Evolutionary conservation across 2,329 filamentous ascomycete species (phyloP).

Genomic region (Penicillium olsonii): DNA sequence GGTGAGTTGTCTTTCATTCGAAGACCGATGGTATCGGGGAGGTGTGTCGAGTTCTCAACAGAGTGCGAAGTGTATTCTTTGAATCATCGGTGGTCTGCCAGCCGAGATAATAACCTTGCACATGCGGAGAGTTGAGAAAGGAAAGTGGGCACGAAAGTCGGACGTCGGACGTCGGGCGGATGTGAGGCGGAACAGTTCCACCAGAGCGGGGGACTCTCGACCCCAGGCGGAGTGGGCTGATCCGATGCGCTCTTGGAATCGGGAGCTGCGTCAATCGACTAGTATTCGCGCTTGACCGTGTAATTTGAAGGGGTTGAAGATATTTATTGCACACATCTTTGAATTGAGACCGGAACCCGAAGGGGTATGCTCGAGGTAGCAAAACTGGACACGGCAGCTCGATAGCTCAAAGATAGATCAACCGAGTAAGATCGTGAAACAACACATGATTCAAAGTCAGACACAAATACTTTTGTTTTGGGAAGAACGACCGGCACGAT

Average conservation of each 20-base stretch:
- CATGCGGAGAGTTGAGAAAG: no score
- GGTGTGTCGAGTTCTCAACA: background rate
- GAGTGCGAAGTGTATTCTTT: background rate
- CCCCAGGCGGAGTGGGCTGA: background rate
- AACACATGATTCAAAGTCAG: background rate
- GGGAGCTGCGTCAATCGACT: background rate
- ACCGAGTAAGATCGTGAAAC: background rate
- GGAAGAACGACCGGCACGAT: background rate
- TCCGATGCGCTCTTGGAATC: background rate
- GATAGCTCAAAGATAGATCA: background rate
- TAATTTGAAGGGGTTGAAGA: no score
- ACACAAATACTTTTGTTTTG: background rate
- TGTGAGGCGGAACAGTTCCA: constrained; percentile 5
- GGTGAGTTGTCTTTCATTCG: background rate
- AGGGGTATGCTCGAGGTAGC: background rate
- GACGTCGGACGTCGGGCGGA: background rate
- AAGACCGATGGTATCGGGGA: background rate
- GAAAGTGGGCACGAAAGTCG: background rate
- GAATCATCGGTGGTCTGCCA: background rate
- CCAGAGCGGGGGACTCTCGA: background rate
- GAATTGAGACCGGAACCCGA: background rate
- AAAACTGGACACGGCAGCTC: background rate
- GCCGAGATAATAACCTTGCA: background rate
- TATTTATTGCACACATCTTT: background rate
- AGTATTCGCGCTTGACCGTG: no score